phyloP scores from a whole-genome alignment of 106 monocot species.

The Allium fistulosum region DNA sequence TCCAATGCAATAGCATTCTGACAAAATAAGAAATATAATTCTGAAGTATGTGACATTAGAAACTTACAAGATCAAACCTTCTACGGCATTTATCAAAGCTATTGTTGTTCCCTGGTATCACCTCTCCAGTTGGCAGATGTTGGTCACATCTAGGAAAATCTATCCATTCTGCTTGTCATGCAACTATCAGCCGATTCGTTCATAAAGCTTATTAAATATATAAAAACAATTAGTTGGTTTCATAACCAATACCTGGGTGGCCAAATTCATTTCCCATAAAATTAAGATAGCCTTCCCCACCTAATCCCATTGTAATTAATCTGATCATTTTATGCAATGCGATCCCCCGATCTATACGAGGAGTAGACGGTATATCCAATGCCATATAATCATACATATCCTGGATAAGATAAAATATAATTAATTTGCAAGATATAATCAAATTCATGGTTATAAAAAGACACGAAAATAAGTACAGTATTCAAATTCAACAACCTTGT shows the following conservation, averaged over 20 bases:
- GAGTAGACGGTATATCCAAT: slow-evolving; percentile 84
- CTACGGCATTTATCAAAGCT: slow-evolving; percentile 96
- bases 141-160: slow-evolving; percentile 91
- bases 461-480: not conserved
- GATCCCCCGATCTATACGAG: slow-evolving; percentile 90
- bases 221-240: no score
- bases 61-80: slow-evolving; percentile 85
- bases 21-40: not conserved
- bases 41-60: not conserved
- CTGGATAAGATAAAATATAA: slow-evolving; percentile 15
- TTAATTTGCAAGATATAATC: not conserved
- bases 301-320: slow-evolving; percentile 85
- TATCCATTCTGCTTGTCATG: slow-evolving; percentile 68
- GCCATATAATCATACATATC: slow-evolving; percentile 98
- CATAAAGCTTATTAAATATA: not conserved
- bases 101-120: slow-evolving; percentile 68
- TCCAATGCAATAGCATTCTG: not conserved
- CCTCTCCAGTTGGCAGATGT: slow-evolving; percentile 54
- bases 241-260: slow-evolving; percentile 58
- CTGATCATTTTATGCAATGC: slow-evolving; percentile 99
- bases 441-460: not conserved
- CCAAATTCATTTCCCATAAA: slow-evolving; percentile 99
- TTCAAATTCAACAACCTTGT: slow-evolving; percentile 47
- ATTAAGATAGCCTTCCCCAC: slow-evolving; percentile 99
- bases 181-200: not conserved